Conservation (phyloP, 202 grass and related monocot species). For the Setaria viridis region DNA sequence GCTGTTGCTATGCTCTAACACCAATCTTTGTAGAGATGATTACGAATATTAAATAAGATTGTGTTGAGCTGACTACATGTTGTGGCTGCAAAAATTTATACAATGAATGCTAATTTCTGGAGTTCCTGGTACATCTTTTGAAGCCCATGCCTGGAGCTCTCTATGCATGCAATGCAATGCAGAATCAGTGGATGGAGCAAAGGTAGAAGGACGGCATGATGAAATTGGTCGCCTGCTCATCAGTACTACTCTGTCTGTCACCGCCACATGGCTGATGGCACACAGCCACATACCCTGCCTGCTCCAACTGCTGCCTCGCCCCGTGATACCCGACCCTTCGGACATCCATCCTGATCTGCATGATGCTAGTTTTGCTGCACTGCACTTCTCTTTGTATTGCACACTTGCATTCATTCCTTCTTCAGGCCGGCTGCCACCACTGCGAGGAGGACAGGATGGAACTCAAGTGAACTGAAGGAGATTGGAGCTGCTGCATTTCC, state of each 20-base stretch:
- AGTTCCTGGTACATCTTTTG: not conserved
- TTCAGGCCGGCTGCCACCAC: too few species aligned
- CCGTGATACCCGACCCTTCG: too few species aligned
- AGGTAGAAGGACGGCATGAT: not conserved
- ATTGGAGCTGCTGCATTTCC: not conserved
- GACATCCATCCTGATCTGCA: too few species aligned
- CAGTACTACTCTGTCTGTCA: not conserved
- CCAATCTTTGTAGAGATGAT: not conserved
- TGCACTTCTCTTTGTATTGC: not conserved
- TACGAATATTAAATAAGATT: not conserved
- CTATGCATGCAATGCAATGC: not conserved
- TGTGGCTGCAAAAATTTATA: not conserved
- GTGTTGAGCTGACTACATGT: not conserved
- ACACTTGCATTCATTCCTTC: too few species aligned
- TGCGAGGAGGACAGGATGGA: not conserved
- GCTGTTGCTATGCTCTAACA: not conserved
- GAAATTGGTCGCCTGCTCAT: not conserved
- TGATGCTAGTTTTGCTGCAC: too few species aligned
- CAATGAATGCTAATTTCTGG: not conserved
- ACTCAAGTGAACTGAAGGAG: not conserved
- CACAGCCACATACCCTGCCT: not conserved
- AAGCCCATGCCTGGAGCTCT: not conserved
- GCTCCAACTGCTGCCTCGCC: too few species aligned
- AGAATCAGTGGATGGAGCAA: not conserved
- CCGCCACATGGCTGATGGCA: conserved; percentile 12